A percentile compares a stretch with the other conserved stretches of the same genome.
phyloP scores from a whole-genome alignment of 139 green algal species.

The Coelastrella sp. region DNA sequence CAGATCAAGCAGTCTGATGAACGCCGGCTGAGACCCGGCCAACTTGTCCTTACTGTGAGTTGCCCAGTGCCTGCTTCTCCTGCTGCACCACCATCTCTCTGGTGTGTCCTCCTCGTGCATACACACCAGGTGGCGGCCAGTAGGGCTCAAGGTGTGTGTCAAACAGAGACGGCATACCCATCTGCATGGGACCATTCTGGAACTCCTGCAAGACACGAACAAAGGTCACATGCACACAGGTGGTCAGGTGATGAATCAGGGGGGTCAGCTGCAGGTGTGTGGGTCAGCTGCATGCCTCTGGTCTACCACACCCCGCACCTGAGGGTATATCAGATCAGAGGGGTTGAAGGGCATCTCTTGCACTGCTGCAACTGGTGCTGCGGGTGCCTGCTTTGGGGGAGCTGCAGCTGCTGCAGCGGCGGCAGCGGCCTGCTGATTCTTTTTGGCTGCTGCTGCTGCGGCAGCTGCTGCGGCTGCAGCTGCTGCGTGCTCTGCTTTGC shows the following conservation, averaged over 20 bases:
- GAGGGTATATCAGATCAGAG: slow-evolving; percentile 23
- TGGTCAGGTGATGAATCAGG: not conserved
- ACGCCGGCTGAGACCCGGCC: not conserved
- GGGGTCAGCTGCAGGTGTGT: not conserved
- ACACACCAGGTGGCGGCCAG: slow-evolving; percentile 62
- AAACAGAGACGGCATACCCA: slow-evolving; percentile 72
- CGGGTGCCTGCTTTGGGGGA: not conserved
- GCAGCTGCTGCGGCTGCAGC: slow-evolving; percentile 30
- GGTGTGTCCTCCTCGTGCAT: slow-evolving; percentile 63
- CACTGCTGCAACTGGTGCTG: not conserved
- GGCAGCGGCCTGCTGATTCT: not conserved
- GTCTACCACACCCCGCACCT: not conserved
- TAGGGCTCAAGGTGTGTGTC: slow-evolving; percentile 59
- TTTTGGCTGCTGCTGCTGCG: slow-evolving; percentile 33
- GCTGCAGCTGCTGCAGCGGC: slow-evolving; percentile 26
- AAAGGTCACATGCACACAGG: not conserved
- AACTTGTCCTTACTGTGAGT: slow-evolving; percentile 23
- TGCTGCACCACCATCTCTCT: slow-evolving; percentile 55
- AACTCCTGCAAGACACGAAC: slow-evolving; percentile 40
- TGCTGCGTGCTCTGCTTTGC: slow-evolving; percentile 37
- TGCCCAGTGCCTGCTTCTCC: slow-evolving; percentile 41
- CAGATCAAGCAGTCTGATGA: no score
- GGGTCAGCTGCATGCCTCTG: not conserved
- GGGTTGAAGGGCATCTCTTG: slow-evolving; percentile 30
- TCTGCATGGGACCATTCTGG: slow-evolving; percentile 32